Evolutionary conservation across 202 grass and related monocot genomes (phyloP).

Genomic region (Schoenoplectus tabernaemontani): DNA sequence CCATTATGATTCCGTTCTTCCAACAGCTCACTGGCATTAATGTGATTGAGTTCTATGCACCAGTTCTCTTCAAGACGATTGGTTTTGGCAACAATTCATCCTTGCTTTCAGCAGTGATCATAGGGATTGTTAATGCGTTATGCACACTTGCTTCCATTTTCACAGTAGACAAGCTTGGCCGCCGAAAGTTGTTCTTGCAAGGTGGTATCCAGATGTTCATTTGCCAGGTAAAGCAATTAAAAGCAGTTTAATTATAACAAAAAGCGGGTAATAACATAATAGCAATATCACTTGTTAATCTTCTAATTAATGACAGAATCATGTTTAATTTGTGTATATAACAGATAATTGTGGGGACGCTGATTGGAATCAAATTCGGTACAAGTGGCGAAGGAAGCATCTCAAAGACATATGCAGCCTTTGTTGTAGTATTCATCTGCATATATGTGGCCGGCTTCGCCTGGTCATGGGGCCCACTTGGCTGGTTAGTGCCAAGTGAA

Average conservation of each 20-base stretch:
- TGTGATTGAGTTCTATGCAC: constrained; percentile 91
- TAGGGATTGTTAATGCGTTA: constrained; percentile 53
- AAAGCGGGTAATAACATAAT: not conserved
- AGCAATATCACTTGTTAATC: not conserved
- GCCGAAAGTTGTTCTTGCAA: constrained; percentile 56
- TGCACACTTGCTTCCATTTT: constrained; percentile 49
- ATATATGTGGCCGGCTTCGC: constrained; percentile 53
- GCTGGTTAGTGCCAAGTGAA: constrained; percentile 74
- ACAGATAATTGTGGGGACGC: constrained; percentile 51
- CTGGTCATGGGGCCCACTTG: constrained; percentile 69
- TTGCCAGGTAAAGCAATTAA: constrained; percentile 27
- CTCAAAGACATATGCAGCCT: constrained; percentile 41
- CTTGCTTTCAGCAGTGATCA: constrained; percentile 77
- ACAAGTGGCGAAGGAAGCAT: constrained; percentile 43
- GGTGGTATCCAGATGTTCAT: constrained; percentile 63
- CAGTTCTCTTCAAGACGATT: constrained; percentile 67
- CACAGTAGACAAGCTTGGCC: constrained; percentile 54
- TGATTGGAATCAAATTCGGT: constrained; percentile 49
- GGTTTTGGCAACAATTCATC: constrained; percentile 63
- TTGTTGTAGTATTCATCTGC: constrained; percentile 70
- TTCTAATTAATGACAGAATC: not conserved
- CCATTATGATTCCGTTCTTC: constrained; percentile 70
- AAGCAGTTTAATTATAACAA: not conserved
- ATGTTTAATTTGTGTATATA: not conserved
- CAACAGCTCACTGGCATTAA: constrained; percentile 89